These are phyloP conservation scores for Serpula lacrymans DNA, from an alignment of 768 basidiomycete species.

Conservation along the genomic window DNA sequence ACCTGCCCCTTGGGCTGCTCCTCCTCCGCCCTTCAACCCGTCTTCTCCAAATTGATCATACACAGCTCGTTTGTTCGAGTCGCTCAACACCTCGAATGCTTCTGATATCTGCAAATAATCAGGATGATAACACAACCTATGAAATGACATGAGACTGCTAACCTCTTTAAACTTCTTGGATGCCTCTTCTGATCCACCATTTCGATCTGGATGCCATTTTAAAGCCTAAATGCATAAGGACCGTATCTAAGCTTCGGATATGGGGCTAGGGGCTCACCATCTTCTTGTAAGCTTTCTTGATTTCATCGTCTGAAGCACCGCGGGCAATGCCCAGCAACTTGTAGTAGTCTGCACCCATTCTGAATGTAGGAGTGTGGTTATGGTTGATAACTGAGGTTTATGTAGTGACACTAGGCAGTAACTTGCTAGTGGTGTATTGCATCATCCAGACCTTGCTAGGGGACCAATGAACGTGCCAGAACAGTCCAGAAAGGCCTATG, in stretches of 20 bases:
- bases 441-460: background rate
- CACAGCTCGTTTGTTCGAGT: constrained; percentile 77
- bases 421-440: no score
- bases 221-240: constrained; percentile 57
- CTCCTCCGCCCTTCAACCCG: constrained; percentile 77
- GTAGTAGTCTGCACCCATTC: constrained; percentile 91
- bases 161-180: constrained; percentile 92
- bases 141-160: constrained; percentile 9
- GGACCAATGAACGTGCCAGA: constrained; percentile 19
- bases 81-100: constrained; percentile 92
- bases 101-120: constrained; percentile 67
- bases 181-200: constrained; percentile 80
- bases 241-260: constrained; percentile 1
- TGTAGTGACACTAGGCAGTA: no score
- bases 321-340: constrained; percentile 71
- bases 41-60: constrained; percentile 97
- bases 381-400: no score
- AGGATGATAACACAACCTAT: background rate
- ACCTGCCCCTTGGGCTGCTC: constrained; percentile 34
- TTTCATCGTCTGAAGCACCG: constrained; percentile 75
- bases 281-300: constrained; percentile 96
- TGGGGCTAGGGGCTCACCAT: constrained; percentile 47
- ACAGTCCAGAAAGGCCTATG: constrained; percentile 30
- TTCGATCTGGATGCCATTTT: constrained; percentile 95
- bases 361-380: background rate